Base-by-base conservation (phyloP, 2,329 filamentous ascomycete species). In the Hawksworthiomyces lignivorus region DNA sequence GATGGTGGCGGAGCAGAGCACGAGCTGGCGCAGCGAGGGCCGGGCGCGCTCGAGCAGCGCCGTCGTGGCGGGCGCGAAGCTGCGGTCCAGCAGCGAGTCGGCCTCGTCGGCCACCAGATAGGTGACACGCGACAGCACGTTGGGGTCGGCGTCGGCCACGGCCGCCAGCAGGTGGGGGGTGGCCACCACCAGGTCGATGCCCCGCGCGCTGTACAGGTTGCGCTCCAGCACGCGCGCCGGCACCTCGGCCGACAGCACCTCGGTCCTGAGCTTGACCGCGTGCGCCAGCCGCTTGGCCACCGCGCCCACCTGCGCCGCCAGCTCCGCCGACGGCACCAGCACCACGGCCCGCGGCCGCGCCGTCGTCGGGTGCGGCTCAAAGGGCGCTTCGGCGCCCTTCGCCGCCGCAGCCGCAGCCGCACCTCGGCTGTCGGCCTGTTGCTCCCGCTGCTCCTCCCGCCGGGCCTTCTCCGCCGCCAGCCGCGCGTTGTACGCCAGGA, bases 1-100 rank as follows among this genome's bases (percentile, higher is more conserved):
- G 48, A 98, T 97, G 5, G 92, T 98, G 39, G 92, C 92, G 4
- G 90, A 97, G 69, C 92, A 98, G 50, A 97, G 77, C 35, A 98
- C 73, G 19, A 98, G 72, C 58, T 95, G 86, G 56, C 87, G 78
- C 35, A 97, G 66, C 1, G 87, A 92, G 0, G 90, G 87, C 7
- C 80, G 74, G 2, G 83, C 77, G 45, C 84, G 83, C 55, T 94
- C 86, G 49, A 98, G 75, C 51, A 98, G 86, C 42, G 77, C 75
- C 10, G 78, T 84, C 0, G 92, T 97, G 19, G 83, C 80, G 1
- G 87, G 82, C 4, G 84, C 76, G 67, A 98, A 98, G 45, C 87
- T 94, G 44, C 88, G 84, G 64, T 98, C 94, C 52, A 98, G 77
- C 9, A 98, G 77, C 4, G 89, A 96, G 63, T 98, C 92, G 1